These are phyloP conservation scores for Neurospora cerealis DNA, from an alignment of 495 filamentous ascomycete genomes.

Conservation along the genomic window DNA sequence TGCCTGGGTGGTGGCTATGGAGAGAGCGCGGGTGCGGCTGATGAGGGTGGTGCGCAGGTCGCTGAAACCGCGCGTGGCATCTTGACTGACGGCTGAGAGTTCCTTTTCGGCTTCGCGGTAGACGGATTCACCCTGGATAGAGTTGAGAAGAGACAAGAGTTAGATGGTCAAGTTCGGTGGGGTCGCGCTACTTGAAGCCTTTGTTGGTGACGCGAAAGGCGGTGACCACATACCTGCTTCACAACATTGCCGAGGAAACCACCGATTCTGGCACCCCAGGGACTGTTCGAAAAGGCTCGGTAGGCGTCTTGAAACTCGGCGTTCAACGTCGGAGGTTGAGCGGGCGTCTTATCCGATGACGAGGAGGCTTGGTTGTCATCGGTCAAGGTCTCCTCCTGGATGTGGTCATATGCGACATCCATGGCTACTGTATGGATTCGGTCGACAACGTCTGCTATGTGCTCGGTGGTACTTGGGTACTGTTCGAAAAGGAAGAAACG, in stretches of 20 bases:
- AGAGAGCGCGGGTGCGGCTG: slow-evolving; percentile 62
- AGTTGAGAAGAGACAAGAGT: background rate
- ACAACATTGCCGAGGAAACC: slow-evolving; percentile 82
- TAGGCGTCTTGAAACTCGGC: slow-evolving; percentile 91
- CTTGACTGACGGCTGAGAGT: slow-evolving; percentile 62
- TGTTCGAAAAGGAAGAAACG: background rate
- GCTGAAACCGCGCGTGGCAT: slow-evolving; percentile 75
- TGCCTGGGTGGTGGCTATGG: slow-evolving; percentile 40
- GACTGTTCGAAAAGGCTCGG: slow-evolving; percentile 79
- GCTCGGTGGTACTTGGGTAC: background rate
- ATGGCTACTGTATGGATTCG: slow-evolving; percentile 36
- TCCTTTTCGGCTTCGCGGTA: slow-evolving; percentile 79
- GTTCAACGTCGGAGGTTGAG: slow-evolving; percentile 54
- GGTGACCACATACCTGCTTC: slow-evolving; percentile 53
- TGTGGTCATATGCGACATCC: slow-evolving; percentile 97
- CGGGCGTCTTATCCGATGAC: slow-evolving; percentile 37
- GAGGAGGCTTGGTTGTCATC: slow-evolving; percentile 44
- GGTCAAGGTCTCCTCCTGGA: slow-evolving; percentile 70
- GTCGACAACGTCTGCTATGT: background rate
- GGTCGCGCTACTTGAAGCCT: background rate
- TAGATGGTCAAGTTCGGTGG: background rate
- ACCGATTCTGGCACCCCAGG: slow-evolving; percentile 82
- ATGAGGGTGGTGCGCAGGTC: slow-evolving; percentile 59
- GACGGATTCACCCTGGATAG: slow-evolving; percentile 65
- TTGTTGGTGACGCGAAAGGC: background rate